Base-by-base conservation (phyloP, 2,329 filamentous ascomycete genomes). In the Berkeleyomyces rouxiae region DNA sequence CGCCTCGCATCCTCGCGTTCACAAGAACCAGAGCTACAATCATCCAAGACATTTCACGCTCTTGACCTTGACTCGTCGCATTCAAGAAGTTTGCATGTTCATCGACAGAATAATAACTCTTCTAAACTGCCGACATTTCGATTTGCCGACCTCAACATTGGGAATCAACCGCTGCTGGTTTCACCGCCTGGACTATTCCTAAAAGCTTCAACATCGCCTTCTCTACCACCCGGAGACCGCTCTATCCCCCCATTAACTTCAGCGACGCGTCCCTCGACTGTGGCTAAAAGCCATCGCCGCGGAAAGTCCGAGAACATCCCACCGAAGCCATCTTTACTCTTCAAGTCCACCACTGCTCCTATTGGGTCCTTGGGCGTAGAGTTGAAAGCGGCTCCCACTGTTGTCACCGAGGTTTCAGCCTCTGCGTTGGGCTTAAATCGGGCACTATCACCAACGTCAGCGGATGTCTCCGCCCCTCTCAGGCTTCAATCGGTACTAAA, bases 41-140 rank as follows among this genome's bases (percentile, higher is more conserved):
- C 63, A 3, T 57, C 63, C 10, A 59, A 64, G 44, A 64, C 63
- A 16, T 59, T 64, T 13, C 46, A 64, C n/a, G 63, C 63, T 31
- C 55, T 64, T 7, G 63, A 64, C 39, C 55, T 64, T 36, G 63
- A 64, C 47, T 51, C 39, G 13, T 59, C 60, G 31, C 58, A 62
- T 57, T 62, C 63, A n/a, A 51, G 37, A n/a, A 65, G 57, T 47
- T 66, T 70, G 61, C 77, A 81, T 67, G 70, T 71, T 53, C 79
- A 81, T 70, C 78, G 79, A 62, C 77, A 78, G 66, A 78, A 70
- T 69, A 76, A 81, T 70, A 81, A 75, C 68, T 77, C 78, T 46
- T 82, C 79, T 65, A 82, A 81, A 67, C 71, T 81, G 66, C 79
- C 80, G 37, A 75, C 79, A 31, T 80, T 78, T 70, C 79, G 79